phyloP scores from a whole-genome alignment of 257 asterid species.

The Echium plantagineum region DNA sequence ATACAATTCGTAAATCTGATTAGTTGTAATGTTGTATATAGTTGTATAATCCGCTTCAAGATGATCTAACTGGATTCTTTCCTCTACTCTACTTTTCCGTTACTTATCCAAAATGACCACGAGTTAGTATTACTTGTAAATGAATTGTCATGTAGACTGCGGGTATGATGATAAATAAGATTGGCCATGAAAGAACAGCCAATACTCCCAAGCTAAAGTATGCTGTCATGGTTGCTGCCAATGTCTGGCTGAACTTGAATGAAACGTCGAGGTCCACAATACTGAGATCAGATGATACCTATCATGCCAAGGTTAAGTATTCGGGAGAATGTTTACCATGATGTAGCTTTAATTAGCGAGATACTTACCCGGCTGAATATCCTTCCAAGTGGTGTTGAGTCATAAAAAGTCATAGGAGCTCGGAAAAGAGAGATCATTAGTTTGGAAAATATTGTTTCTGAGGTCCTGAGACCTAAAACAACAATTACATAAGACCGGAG shows the following conservation, averaged over 20 bases:
- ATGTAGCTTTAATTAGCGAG: background rate
- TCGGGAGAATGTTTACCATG: background rate
- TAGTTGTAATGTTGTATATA: no score
- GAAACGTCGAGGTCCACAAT: slow-evolving; percentile 26
- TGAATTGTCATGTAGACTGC: slow-evolving; percentile 12
- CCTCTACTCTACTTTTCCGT: background rate
- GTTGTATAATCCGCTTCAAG: no score
- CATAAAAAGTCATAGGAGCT: slow-evolving; percentile 41
- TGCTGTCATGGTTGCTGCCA: slow-evolving; percentile 18
- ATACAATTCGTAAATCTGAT: no score
- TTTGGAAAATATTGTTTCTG: slow-evolving; percentile 25
- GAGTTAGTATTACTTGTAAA: slow-evolving; percentile 16
- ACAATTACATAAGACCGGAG: slow-evolving; percentile 22
- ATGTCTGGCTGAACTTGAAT: slow-evolving; percentile 14
- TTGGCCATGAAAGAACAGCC: slow-evolving; percentile 27
- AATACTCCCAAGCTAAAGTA: slow-evolving; percentile 24
- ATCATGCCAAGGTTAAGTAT: background rate
- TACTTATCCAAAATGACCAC: background rate
- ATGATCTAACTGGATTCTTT: no score
- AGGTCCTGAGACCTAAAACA: slow-evolving; percentile 26
- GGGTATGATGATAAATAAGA: slow-evolving; percentile 20
- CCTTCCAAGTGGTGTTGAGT: slow-evolving; percentile 48
- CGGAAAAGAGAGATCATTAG: slow-evolving; percentile 31
- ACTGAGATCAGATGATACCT: slow-evolving; percentile 30
- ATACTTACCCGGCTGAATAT: slow-evolving; percentile 35